phyloP scores from a whole-genome alignment of 139 green algal genomes.

The Spirogloea muscicola region DNA sequence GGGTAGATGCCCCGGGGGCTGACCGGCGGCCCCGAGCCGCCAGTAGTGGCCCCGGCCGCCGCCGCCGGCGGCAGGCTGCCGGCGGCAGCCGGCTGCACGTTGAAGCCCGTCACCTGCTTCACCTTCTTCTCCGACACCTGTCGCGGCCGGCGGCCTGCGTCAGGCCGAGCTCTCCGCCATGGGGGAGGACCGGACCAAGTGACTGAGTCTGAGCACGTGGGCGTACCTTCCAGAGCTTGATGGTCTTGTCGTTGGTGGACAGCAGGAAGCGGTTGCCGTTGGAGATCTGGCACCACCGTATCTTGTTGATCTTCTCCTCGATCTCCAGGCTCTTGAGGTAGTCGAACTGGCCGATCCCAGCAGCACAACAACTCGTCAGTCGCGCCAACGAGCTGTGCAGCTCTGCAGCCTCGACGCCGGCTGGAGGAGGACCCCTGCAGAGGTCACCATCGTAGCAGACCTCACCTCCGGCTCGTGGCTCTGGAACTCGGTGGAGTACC shows the following conservation, averaged over 20 bases:
- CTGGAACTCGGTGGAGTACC: constrained; percentile 99
- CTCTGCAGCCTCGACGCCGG: too few species aligned
- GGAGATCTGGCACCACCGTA: constrained; percentile 71
- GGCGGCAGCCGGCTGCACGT: constrained; percentile 49
- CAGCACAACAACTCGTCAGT: too few species aligned
- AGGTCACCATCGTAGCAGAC: too few species aligned
- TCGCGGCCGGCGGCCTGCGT: background rate
- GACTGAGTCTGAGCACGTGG: background rate
- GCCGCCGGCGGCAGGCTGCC: background rate
- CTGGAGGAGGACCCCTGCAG: too few species aligned
- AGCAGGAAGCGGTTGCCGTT: constrained; percentile 51
- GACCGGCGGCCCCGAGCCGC: background rate
- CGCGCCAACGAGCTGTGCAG: too few species aligned
- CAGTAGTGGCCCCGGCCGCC: too few species aligned
- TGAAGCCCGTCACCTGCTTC: constrained; percentile 74
- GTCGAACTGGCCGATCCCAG: too few species aligned
- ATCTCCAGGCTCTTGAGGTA: constrained; percentile 99
- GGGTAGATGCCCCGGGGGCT: background rate
- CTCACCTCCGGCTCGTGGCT: constrained; percentile 88
- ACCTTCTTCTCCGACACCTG: constrained; percentile 72
- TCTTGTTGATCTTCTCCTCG: constrained; percentile 99
- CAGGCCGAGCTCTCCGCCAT: background rate
- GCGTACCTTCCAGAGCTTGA: constrained; percentile 97
- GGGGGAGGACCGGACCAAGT: background rate
- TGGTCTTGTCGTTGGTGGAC: constrained; percentile 84